A percentile compares a stretch with the other conserved stretches of the same genome.
phyloP scores from a whole-genome alignment of 768 basidiomycete species.

The Russula sp. region DNA sequence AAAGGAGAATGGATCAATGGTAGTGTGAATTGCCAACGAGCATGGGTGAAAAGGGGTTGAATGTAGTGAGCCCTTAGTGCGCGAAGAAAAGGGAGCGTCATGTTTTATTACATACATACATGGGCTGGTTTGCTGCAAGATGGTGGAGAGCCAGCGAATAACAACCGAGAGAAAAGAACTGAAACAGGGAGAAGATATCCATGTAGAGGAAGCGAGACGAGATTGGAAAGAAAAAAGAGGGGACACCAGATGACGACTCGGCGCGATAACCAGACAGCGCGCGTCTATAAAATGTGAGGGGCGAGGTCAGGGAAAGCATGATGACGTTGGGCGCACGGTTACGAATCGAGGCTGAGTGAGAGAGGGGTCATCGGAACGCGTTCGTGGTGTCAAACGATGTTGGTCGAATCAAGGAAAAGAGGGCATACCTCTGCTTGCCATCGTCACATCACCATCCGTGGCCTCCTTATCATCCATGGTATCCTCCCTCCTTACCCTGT shows the following conservation, averaged over 20 bases:
- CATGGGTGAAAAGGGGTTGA: not conserved
- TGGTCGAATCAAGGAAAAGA: too few relatives aligned
- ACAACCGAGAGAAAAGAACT: not conserved
- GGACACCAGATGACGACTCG: not conserved
- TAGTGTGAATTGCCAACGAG: slow-evolving; percentile 1
- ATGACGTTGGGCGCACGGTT: too few relatives aligned
- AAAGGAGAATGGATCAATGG: not conserved
- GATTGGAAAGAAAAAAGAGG: not conserved
- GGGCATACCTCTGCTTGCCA: too few relatives aligned
- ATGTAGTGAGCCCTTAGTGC: slow-evolving; percentile 13
- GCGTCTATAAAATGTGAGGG: too few relatives aligned
- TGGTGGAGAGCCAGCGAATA: not conserved
- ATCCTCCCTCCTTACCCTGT: too few relatives aligned
- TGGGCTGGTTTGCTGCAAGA: not conserved
- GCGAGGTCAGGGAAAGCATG: too few relatives aligned
- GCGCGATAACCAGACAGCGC: slow-evolving; percentile 12
- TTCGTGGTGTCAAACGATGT: too few relatives aligned
- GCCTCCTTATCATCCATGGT: too few relatives aligned
- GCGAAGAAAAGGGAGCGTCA: slow-evolving; percentile 4
- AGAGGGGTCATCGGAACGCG: too few relatives aligned
- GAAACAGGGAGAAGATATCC: slow-evolving; percentile 8
- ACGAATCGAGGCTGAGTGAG: too few relatives aligned
- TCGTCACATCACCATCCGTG: too few relatives aligned
- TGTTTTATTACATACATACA: slow-evolving; percentile 21
- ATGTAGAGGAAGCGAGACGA: not conserved